phyloP scores from a whole-genome alignment of 2,329 filamentous ascomycete genomes.

The Aspergillus fructus region DNA sequence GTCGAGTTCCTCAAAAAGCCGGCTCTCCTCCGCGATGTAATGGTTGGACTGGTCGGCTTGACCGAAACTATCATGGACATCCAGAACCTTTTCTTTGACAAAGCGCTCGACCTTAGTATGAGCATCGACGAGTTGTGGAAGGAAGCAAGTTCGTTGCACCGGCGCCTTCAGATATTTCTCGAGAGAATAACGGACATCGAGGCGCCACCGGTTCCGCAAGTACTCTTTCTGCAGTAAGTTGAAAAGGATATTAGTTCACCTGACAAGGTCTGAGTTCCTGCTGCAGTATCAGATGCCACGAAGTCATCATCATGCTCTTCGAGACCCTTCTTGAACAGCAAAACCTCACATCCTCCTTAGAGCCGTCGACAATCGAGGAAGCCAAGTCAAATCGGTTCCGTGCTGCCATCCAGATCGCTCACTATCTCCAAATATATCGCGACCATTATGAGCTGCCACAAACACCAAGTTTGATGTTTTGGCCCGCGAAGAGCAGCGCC shows the following conservation, averaged over 20 bases:
- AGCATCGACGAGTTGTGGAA: conserved; percentile 18
- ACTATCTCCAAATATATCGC: conserved; percentile 28
- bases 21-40: conserved; percentile 27
- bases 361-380: conserved; percentile 12
- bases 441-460: conserved; percentile 29
- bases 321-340: conserved; percentile 22
- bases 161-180: conserved; percentile 25
- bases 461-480: conserved; percentile 28
- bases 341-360: conserved; percentile 8
- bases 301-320: conserved; percentile 27
- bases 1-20: conserved; percentile 25
- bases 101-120: conserved; percentile 12
- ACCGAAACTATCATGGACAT: conserved; percentile 23
- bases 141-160: conserved; percentile 19
- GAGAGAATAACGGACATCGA: conserved; percentile 15
- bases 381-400: conserved; percentile 18
- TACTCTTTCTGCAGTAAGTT: conserved; percentile 31
- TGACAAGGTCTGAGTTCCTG: conserved; percentile 11
- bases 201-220: conserved; percentile 25
- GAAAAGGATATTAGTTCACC: background rate
- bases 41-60: conserved; percentile 22
- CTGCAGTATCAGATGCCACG: conserved; percentile 30
- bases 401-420: conserved; percentile 26
- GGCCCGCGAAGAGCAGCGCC: conserved; percentile 24
- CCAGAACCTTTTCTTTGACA: conserved; percentile 27